Evolutionary conservation across 495 filamentous ascomycete genomes (phyloP), one percentile per base, ranked within the genome.

Genomic region (Neurospora sp.): DNA sequence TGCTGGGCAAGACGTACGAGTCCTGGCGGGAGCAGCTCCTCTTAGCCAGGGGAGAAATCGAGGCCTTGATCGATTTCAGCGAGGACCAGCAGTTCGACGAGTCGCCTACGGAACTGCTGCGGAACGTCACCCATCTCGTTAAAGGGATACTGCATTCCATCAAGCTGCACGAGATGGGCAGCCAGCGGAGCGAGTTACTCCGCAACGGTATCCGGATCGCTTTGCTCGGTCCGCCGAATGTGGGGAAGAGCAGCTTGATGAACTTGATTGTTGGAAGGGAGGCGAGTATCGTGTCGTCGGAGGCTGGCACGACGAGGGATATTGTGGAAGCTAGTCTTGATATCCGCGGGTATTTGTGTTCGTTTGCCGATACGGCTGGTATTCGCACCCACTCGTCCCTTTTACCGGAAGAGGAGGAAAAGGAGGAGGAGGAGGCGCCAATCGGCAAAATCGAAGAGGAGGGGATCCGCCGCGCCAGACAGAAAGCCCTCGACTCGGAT

Each of bases 11-110:
- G 71, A 90, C 88, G 5, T 99, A 98, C 81, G 95, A 98, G 75
- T 73, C 72, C 38, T 99, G 96, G 96, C 88, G 96, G 14, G 83
- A 88, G 72, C 84, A 89, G 40, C 82, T 99, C 8, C 83, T 98
- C 9, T 85, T 91, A 75, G 94, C 94, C 35, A 88, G 95, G 9
- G 96, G 93, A 7, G 94, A 98, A 81, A 85, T 98, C 69, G 96
- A 99, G 79, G 96, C 96, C 1, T 82, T 98, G 73, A 98, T 99
- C 77, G 96, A 99, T 79, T 99, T 99, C 80, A 91, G 92, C 1
- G 96, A 99, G 81, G 96, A 98, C 77, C 95, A 98, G 82, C 91
- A 97, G 83, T 98, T 99, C 75, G 95, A 98, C 71, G 94, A 97
- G 77, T 91, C 93, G 2, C 91, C 94, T 0, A 83, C 85, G 8